Evolutionary conservation across 164 flowering plant genomes (phyloP).

Genomic region (Litsea cubeba): DNA sequence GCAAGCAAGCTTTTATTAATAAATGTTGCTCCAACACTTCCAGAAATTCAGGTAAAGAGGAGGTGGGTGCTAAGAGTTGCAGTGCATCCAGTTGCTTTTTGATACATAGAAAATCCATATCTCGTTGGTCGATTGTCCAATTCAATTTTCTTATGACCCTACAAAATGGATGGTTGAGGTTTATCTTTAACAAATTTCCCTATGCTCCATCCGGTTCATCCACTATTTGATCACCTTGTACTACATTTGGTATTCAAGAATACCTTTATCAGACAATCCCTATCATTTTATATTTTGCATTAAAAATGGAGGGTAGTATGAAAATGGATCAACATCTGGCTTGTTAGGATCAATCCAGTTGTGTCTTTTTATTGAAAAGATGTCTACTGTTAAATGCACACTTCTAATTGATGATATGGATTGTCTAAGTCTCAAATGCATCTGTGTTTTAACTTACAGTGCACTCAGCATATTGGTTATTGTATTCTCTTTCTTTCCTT

Average conservation of each 20-base stretch:
- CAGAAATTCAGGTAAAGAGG: conserved; percentile 77
- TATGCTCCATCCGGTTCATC: background rate
- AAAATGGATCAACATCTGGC: background rate
- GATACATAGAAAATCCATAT: background rate
- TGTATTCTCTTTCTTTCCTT: background rate
- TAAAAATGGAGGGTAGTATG: background rate
- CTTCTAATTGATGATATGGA: background rate
- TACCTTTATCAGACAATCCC: background rate
- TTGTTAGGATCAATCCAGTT: background rate
- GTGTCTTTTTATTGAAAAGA: too few species aligned
- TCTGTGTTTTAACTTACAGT: background rate
- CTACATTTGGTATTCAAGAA: background rate
- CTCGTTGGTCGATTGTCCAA: background rate
- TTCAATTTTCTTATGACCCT: background rate
- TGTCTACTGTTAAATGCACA: background rate
- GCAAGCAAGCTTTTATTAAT: conserved; percentile 76
- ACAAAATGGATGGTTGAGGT: background rate
- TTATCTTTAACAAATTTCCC: background rate
- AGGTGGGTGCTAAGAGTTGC: background rate
- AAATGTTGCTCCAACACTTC: conserved; percentile 79
- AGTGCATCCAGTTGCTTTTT: background rate
- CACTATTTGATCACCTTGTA: background rate
- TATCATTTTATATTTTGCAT: background rate
- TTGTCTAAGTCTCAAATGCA: background rate
- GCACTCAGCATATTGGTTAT: background rate